Evolutionary conservation across 805 yeast genomes (phyloP).

Genomic region (Candida xiaguanensis): DNA sequence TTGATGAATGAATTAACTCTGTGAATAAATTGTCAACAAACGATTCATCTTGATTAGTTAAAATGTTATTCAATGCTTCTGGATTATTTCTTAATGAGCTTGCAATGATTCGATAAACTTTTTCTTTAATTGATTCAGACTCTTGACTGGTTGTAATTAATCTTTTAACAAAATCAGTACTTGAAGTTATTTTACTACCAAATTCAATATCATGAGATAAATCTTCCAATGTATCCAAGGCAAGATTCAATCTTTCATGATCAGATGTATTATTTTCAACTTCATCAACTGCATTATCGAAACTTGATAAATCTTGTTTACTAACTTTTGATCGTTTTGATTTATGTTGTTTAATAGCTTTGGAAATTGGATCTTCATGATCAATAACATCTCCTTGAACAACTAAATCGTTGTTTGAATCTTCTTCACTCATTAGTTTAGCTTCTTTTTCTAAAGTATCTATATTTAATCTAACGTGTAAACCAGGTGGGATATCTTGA

Average conservation of each 20-base stretch:
- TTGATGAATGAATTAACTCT: slow-evolving; percentile 14
- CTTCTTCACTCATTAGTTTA: slow-evolving; percentile 41
- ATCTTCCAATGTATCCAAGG: slow-evolving; percentile 50
- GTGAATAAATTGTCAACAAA: slow-evolving; percentile 19
- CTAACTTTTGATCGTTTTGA: slow-evolving; percentile 8
- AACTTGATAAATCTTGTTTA: slow-evolving; percentile 16
- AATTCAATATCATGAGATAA: slow-evolving; percentile 63
- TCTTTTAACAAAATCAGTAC: slow-evolving; percentile 25
- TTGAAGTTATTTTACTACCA: slow-evolving; percentile 47
- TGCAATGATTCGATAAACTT: slow-evolving; percentile 57
- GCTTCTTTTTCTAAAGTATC: slow-evolving; percentile 74
- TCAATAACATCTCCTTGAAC: slow-evolving; percentile 8
- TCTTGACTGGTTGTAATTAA: slow-evolving; percentile 22
- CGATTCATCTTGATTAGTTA: slow-evolving; percentile 15
- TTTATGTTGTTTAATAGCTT: background rate
- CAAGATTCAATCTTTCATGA: slow-evolving; percentile 15
- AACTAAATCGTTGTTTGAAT: slow-evolving; percentile 6
- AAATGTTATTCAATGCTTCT: slow-evolving; percentile 45
- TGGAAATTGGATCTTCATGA: background rate
- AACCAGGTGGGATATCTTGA: slow-evolving; percentile 78
- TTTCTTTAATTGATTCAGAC: slow-evolving; percentile 37
- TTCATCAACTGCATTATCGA: slow-evolving; percentile 14
- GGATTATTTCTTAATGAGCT: slow-evolving; percentile 73
- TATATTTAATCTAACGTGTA: slow-evolving; percentile 70
- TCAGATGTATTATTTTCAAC: slow-evolving; percentile 15